Percentiles rank a stretch among this genome's conserved stretches.
phyloP scores from a whole-genome alignment of 441 rosid species.

The Gossypium trilobum region DNA sequence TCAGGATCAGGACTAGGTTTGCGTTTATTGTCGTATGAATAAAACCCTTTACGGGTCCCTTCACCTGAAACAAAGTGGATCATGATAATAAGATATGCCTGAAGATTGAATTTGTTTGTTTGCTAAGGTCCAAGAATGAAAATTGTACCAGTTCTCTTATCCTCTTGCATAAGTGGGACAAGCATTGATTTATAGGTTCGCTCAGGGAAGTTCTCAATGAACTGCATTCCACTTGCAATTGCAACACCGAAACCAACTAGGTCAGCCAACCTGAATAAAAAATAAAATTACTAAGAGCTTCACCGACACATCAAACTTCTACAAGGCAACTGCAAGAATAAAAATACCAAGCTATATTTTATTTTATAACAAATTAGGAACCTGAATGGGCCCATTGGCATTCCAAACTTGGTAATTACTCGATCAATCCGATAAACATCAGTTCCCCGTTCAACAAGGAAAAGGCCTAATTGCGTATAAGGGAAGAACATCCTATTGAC shows the following conservation, averaged over 20 bases:
- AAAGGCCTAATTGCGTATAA: constrained; percentile 67
- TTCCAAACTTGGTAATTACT: constrained; percentile 80
- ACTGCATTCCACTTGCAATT: constrained; percentile 67
- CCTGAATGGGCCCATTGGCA: constrained; percentile 99
- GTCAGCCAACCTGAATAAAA: constrained; percentile 63
- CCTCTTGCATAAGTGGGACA: constrained; percentile 80
- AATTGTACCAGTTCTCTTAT: constrained; percentile 58
- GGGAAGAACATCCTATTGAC: constrained; percentile 98
- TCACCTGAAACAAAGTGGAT: constrained; percentile 51
- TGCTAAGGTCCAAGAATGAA: neutral
- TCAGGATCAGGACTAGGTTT: constrained; percentile 85
- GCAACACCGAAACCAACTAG: constrained; percentile 93
- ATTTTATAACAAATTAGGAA: constrained; percentile 8
- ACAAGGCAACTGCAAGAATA: neutral
- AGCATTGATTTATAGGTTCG: constrained; percentile 80
- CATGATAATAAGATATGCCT: constrained; percentile 3
- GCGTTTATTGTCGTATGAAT: constrained; percentile 64
- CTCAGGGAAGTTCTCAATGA: constrained; percentile 70
- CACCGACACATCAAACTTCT: constrained; percentile 3
- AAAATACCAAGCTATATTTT: neutral
- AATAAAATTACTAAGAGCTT: constrained; percentile 11
- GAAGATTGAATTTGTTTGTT: neutral
- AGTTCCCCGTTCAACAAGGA: constrained; percentile 71
- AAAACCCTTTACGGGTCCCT: constrained; percentile 72
- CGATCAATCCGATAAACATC: constrained; percentile 72